A percentile compares a stretch with the other conserved stretches of the same genome.
phyloP scores from a whole-genome alignment of 345 rosid species.

The Carallia pectinifolia region DNA sequence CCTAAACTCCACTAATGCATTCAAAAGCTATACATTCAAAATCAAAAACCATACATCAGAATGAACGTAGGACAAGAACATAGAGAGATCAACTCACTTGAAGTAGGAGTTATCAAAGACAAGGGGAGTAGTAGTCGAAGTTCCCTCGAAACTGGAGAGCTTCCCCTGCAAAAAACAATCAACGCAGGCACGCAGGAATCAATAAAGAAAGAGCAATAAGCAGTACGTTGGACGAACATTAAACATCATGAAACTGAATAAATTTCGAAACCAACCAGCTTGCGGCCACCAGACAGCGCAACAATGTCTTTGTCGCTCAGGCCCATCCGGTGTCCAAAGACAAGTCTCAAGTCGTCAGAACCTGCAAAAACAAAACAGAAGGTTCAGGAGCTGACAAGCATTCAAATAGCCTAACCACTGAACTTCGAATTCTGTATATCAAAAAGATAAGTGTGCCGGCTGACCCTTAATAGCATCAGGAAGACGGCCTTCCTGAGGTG shows the following conservation, averaged over 20 bases:
- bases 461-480: conserved; percentile 90
- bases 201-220: neutral
- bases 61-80: neutral
- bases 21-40: neutral
- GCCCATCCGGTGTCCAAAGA: conserved; percentile 72
- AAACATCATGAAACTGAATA: too few relatives aligned
- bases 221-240: too few relatives aligned
- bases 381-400: neutral
- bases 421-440: neutral
- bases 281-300: conserved; percentile 92
- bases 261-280: conserved; percentile 55
- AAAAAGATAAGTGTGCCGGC: neutral
- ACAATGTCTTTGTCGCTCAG: conserved; percentile 89
- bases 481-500: conserved; percentile 98
- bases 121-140: conserved; percentile 91
- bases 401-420: neutral
- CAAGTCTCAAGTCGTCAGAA: conserved; percentile 73
- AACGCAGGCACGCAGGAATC: neutral
- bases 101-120: conserved; percentile 92
- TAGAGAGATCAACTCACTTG: conserved; percentile 42
- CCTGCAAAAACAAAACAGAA: conserved; percentile 30
- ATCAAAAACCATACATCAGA: neutral
- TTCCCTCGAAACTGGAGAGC: conserved; percentile 93
- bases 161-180: conserved; percentile 83
- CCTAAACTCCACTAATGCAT: neutral